Base-by-base conservation (phyloP, 371 early-diverging fungal genomes). In the Lichtheimia ornata region DNA sequence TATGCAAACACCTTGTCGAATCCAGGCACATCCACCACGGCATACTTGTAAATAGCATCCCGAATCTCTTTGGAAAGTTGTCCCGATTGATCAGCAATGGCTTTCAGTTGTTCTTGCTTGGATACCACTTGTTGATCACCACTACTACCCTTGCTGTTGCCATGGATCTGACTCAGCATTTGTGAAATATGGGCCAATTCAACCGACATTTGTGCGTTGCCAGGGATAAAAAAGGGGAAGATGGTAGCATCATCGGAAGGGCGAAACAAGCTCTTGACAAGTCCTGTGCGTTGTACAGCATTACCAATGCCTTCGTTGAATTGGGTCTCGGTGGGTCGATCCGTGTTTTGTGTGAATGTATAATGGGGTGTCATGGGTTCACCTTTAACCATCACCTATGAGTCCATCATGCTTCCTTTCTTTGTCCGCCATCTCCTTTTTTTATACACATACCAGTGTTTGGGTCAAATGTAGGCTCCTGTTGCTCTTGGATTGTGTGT, bases 171-270 rank as follows among this genome's bases (percentile, higher is more conserved):
- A 42, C 22, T 27, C 7, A 79, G 43, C 40, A 79, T 20, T 40
- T 66, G 59, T 25, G 73, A 80, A 27, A 71, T 22, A 55, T 74
- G 70, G 25, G 40, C 58, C 22, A 89, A 67, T 66, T 87, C 90
- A 2, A 85, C 87, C 2, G 85, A 74, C 3, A 86, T 65, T 73
- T 87, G 85, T 4, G 88, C 88, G 58, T 90, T 90, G n/a, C 86
- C 82, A 5, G 90, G 88, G 20, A 88, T 75, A 44, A 83, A 77
- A 63, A 87, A 88, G 1, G 88, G 85, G 58, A 81, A 82, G 1
- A 81, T 72, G 11, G 84, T 79, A 0, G 85, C 80, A 64, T 88
- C 90, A 64, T 89, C 90, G 9, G 84, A 85, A 5, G 88, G 88
- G 24, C 90, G 59, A 66, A 89, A 89, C 50, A 84, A 57, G 12